Evolutionary conservation across 768 basidiomycete genomes (phyloP).

Genomic region (Zangia roseola): DNA sequence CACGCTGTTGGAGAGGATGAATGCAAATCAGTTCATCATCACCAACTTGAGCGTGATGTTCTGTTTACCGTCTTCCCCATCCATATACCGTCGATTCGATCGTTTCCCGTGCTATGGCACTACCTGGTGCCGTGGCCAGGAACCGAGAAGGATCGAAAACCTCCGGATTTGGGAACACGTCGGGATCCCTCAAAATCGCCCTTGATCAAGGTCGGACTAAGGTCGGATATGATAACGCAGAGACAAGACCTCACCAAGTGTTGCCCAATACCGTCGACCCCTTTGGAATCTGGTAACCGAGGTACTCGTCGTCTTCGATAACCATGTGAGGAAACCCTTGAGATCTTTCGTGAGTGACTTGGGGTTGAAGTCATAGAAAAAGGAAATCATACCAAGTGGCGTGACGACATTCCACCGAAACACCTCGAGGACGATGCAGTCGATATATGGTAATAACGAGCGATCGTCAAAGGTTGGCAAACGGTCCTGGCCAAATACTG

Average conservation of each 20-base stretch:
- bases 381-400: conserved; percentile 9
- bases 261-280: conserved; percentile 40
- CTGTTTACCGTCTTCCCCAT: neutral
- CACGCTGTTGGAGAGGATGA: neutral
- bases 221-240: neutral
- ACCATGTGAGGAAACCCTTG: conserved; percentile 36
- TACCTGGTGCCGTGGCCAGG: neutral
- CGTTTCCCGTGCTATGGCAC: neutral
- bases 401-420: conserved; percentile 10
- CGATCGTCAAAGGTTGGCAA: conserved; percentile 16
- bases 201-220: neutral
- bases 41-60: too few relatives aligned
- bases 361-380: neutral
- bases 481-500: conserved; percentile 5
- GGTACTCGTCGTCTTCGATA: conserved; percentile 25
- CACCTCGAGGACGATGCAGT: conserved; percentile 11
- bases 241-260: conserved; percentile 32
- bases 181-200: conserved; percentile 21
- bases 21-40: too few relatives aligned
- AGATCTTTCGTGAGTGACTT: neutral
- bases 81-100: neutral
- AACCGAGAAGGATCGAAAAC: conserved; percentile 21
- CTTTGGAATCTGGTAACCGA: conserved; percentile 42
- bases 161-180: conserved; percentile 19
- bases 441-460: conserved; percentile 12